Conservation (phyloP, 1,284 basidiomycete genomes). For the Sanguinoderma infundibulare region DNA sequence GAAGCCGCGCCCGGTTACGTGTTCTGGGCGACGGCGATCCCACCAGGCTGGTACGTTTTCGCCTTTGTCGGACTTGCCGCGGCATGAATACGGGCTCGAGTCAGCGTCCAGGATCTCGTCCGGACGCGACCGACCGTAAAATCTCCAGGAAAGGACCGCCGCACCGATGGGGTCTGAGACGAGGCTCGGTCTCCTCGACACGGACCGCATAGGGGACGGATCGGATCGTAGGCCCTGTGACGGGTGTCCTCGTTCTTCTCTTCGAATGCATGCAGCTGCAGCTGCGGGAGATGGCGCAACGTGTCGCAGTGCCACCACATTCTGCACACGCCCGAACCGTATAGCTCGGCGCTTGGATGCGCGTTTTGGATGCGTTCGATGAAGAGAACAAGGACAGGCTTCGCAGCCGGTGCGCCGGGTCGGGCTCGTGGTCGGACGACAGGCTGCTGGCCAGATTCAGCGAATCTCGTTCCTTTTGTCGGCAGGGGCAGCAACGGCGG, state of each 20-base stretch:
- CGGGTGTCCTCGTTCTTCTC: conserved; percentile 10
- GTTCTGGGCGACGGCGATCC: conserved; percentile 9
- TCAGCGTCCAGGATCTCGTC: conserved; percentile 1
- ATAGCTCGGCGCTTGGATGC: conserved; percentile 8
- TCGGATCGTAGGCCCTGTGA: conserved; percentile 17
- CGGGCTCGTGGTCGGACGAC: conserved; percentile 3
- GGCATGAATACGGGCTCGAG: conserved; percentile 21
- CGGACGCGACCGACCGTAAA: conserved; percentile 8
- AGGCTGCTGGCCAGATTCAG: background rate
- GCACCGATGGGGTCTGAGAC: conserved; percentile 13
- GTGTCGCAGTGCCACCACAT: conserved; percentile 16
- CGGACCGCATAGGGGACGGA: conserved; percentile 9
- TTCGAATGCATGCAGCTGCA: conserved; percentile 1
- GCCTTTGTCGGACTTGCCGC: conserved; percentile 18
- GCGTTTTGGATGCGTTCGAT: conserved; percentile 6
- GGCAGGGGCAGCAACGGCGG: background rate
- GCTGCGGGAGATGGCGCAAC: conserved; percentile 3
- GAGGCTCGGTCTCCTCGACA: conserved; percentile 11
- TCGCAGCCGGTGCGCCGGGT: conserved; percentile 8
- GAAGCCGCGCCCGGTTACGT: conserved; percentile 23
- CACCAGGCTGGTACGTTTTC: conserved; percentile 3
- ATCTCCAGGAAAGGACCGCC: conserved; percentile 22
- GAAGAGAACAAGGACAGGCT: conserved; percentile 2
- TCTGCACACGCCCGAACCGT: conserved; percentile 15
- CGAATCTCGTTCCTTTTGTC: background rate